Evolutionary conservation across 139 green algal species (phyloP).

Genomic region (Chlorella sorokiniana): DNA sequence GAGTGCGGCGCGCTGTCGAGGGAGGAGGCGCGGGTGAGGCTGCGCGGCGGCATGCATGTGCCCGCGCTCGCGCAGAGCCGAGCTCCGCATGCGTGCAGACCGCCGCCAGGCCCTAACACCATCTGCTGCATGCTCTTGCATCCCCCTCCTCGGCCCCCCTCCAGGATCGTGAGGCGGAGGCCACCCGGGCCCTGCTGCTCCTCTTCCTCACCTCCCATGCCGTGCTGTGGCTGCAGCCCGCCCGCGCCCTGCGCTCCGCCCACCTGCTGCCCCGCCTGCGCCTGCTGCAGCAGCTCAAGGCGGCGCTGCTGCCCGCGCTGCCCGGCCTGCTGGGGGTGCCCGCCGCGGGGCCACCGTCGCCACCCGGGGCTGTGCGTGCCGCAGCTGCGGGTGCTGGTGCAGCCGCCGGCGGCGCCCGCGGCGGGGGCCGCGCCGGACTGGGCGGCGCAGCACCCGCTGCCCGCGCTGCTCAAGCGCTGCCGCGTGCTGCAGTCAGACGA

Average conservation of each 20-base stretch:
- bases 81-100: not conserved
- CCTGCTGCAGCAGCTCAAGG: slow-evolving; percentile 23
- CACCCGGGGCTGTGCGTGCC: not conserved
- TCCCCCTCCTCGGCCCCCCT: not conserved
- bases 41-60: not conserved
- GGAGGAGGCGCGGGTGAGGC: slow-evolving; percentile 3
- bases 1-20: not conserved
- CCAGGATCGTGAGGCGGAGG: not conserved
- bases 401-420: not conserved
- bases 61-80: no score
- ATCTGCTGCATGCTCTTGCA: no score
- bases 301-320: slow-evolving; percentile 6
- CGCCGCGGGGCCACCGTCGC: not conserved
- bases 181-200: not conserved
- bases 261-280: not conserved
- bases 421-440: not conserved
- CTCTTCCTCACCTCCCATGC: slow-evolving; percentile 14
- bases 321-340: slow-evolving; percentile 11
- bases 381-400: slow-evolving; percentile 16
- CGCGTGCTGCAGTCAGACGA: slow-evolving; percentile 23
- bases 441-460: slow-evolving; percentile 1
- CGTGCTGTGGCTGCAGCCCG: slow-evolving; percentile 13
- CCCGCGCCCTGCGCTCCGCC: not conserved
- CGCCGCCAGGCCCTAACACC: no score
- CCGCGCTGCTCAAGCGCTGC: slow-evolving; percentile 18